Conservation (phyloP, 192 early-diverging fungal genomes). For the Coemansia sp. region DNA sequence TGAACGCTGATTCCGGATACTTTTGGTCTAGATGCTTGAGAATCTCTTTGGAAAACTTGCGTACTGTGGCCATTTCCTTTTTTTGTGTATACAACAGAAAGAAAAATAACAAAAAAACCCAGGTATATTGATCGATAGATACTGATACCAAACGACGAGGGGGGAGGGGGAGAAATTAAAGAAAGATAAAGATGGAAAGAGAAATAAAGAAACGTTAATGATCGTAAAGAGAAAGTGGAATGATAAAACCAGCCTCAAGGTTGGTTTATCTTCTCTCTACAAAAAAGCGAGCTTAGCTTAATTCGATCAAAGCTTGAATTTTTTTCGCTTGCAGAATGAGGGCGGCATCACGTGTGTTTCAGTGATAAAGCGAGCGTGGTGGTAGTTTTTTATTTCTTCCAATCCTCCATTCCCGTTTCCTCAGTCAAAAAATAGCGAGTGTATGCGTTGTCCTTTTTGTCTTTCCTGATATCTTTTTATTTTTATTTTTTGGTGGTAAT, state of each 20-base stretch:
- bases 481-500: neutral
- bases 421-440: too few relatives aligned
- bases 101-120: neutral
- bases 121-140: neutral
- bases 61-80: slow-evolving; percentile 41
- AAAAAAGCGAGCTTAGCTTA: too few relatives aligned
- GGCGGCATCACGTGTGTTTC: neutral
- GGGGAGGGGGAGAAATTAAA: too few relatives aligned
- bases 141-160: too few relatives aligned
- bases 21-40: slow-evolving; percentile 27
- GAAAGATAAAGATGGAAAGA: too few relatives aligned
- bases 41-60: slow-evolving; percentile 36
- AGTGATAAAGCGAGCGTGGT: neutral
- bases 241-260: too few relatives aligned
- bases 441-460: too few relatives aligned
- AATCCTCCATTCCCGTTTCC: neutral
- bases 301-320: too few relatives aligned
- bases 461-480: neutral
- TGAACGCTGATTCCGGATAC: slow-evolving; percentile 39
- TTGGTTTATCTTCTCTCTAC: too few relatives aligned
- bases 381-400: neutral
- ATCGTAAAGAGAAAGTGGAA: too few relatives aligned
- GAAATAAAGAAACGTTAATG: too few relatives aligned
- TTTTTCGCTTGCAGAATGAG: neutral
- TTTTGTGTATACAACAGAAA: neutral